Percentiles rank a stretch among this genome's conserved stretches.
Conservation (phyloP, 345 rosid species). For the Pseudoturritis turrita region DNA sequence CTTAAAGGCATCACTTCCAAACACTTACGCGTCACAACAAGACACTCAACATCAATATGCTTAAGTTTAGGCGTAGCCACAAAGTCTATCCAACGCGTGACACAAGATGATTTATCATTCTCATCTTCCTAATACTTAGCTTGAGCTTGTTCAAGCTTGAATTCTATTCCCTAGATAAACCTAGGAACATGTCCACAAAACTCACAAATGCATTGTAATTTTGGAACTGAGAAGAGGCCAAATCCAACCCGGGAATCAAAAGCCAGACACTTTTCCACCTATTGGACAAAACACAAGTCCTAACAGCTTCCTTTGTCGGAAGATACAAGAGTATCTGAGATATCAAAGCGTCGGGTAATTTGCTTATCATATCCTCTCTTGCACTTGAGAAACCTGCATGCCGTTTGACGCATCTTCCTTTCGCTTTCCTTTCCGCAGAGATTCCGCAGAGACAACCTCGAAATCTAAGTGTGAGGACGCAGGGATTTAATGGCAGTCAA, state of each 20-base stretch:
- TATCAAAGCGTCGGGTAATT: slow-evolving; percentile 1
- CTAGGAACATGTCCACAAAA: not conserved
- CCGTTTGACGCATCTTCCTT: not conserved
- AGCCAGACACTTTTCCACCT: not conserved
- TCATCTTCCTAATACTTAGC: not conserved
- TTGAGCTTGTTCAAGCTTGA: not conserved
- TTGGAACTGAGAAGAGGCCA: not conserved
- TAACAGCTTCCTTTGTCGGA: not conserved
- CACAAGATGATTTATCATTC: not conserved
- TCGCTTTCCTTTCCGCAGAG: not conserved
- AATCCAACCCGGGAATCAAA: not conserved
- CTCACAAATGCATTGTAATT: not conserved
- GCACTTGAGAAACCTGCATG: not conserved
- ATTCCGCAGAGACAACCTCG: too few species aligned
- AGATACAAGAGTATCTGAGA: not conserved
- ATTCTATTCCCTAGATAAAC: not conserved
- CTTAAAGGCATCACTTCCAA: not conserved
- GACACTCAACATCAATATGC: not conserved
- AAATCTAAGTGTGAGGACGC: too few species aligned
- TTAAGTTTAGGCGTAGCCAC: not conserved
- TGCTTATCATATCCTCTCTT: not conserved
- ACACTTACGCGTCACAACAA: too few species aligned
- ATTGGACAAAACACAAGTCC: slow-evolving; percentile 1
- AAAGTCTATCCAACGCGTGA: not conserved
- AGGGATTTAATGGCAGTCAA: too few species aligned